Evolutionary conservation across 345 rosid species (phyloP).

Genomic region (Draba incana): DNA sequence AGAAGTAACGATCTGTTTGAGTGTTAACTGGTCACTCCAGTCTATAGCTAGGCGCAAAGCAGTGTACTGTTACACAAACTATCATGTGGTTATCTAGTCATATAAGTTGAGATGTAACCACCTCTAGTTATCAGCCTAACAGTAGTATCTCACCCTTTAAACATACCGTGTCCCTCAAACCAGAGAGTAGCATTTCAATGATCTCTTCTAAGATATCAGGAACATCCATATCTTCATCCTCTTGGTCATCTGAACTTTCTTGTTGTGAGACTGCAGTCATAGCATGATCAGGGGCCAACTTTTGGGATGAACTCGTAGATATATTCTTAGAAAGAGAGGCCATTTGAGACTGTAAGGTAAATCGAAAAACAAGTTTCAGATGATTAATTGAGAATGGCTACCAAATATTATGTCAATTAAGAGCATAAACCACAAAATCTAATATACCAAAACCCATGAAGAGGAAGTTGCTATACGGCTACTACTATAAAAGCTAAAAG

Average conservation of each 20-base stretch:
- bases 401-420: conserved; percentile 14
- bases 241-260: conserved; percentile 45
- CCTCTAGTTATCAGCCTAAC: conserved; percentile 27
- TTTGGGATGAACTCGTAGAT: conserved; percentile 46
- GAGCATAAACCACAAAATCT: neutral
- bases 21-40: conserved; percentile 6
- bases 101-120: conserved; percentile 14
- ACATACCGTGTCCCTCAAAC: conserved; percentile 89
- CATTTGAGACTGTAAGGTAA: conserved; percentile 59
- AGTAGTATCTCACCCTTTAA: conserved; percentile 44
- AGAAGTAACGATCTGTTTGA: neutral
- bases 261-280: conserved; percentile 34
- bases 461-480: conserved; percentile 15
- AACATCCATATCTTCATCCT: conserved; percentile 83
- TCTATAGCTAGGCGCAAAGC: conserved; percentile 5
- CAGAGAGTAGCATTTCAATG: conserved; percentile 84
- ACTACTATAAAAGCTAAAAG: conserved; percentile 17
- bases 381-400: conserved; percentile 25
- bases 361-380: conserved; percentile 24
- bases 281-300: conserved; percentile 44
- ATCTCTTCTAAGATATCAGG: conserved; percentile 91
- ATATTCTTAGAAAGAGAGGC: conserved; percentile 68
- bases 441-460: conserved; percentile 16
- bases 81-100: conserved; percentile 15
- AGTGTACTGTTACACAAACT: neutral